A percentile compares a stretch with the other conserved stretches of the same genome.
Evolutionary conservation across 768 basidiomycete species (phyloP).

Genomic region (Tricholoma hemisulphureum): DNA sequence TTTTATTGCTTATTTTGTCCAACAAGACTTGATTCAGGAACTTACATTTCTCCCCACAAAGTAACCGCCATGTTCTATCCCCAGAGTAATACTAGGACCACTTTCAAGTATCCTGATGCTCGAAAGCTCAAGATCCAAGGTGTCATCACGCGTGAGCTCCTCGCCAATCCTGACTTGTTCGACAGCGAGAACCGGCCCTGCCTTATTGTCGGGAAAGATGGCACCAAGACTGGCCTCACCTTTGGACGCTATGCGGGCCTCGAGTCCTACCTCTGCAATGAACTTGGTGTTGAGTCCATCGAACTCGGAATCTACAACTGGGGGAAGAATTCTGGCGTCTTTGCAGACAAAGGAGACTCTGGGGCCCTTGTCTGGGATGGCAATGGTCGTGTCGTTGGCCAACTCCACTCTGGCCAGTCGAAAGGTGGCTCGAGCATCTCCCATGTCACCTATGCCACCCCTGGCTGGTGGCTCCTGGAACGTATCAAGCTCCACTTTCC

Average conservation of each 20-base stretch:
- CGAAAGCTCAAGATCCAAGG: slow-evolving; percentile 30
- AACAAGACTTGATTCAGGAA: slow-evolving; percentile 26
- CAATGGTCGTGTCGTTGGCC: slow-evolving; percentile 17
- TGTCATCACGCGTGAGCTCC: slow-evolving; percentile 20
- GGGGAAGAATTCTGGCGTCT: slow-evolving; percentile 25
- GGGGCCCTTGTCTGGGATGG: slow-evolving; percentile 38
- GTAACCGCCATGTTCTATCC: slow-evolving; percentile 25
- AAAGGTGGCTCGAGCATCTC: slow-evolving; percentile 33
- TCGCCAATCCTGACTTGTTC: slow-evolving; percentile 26
- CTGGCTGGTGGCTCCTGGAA: slow-evolving; percentile 23
- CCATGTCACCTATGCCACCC: slow-evolving; percentile 49
- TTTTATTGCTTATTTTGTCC: slow-evolving; percentile 10
- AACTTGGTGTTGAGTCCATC: slow-evolving; percentile 21
- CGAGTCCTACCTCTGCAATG: slow-evolving; percentile 30
- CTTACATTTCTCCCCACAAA: slow-evolving; percentile 20
- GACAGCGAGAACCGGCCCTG: slow-evolving; percentile 30
- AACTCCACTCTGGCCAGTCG: slow-evolving; percentile 45
- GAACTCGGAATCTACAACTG: slow-evolving; percentile 37
- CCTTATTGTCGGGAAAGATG: slow-evolving; percentile 36
- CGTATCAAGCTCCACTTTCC: too few species aligned
- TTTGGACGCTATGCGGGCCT: slow-evolving; percentile 35
- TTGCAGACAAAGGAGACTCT: slow-evolving; percentile 40
- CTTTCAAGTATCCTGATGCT: slow-evolving; percentile 28
- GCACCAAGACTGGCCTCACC: slow-evolving; percentile 35
- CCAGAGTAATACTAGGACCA: slow-evolving; percentile 7